These are phyloP conservation scores for Phytophthora rubi DNA, from an alignment of 352 stramenopile genomes.

Conservation along the genomic window DNA sequence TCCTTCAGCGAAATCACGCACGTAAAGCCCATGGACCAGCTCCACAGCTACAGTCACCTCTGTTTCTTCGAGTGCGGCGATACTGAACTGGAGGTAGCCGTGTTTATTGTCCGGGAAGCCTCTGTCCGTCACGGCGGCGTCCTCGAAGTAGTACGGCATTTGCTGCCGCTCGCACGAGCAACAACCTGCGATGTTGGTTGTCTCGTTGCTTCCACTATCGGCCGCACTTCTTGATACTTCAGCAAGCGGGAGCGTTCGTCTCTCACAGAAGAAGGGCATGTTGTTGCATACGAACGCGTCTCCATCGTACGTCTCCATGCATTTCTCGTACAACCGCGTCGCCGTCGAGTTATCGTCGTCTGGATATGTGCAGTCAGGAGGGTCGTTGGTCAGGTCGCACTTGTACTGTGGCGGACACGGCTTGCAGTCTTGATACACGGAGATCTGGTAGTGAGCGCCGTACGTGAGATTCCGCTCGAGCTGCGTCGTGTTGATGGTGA, in stretches of 20 bases:
- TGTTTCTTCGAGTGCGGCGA: constrained; percentile 80
- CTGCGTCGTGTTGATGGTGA: constrained; percentile 94
- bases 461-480: constrained; percentile 96
- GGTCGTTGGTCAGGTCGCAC: constrained; percentile 64
- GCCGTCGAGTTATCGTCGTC: constrained; percentile 55
- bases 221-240: constrained; percentile 23
- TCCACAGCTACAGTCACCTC: constrained; percentile 93
- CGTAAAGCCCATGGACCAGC: constrained; percentile 94
- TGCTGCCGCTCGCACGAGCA: constrained; percentile 88
- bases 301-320: constrained; percentile 44
- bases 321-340: constrained; percentile 52
- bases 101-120: constrained; percentile 97
- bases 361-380: constrained; percentile 72
- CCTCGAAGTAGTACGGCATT: constrained; percentile 92
- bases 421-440: constrained; percentile 95
- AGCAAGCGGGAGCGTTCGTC: constrained; percentile 33
- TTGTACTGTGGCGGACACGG: constrained; percentile 94
- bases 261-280: constrained; percentile 76
- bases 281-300: constrained; percentile 54
- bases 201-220: constrained; percentile 33
- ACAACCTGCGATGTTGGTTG: constrained; percentile 55
- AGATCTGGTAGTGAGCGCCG: constrained; percentile 95
- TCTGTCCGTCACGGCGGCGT: constrained; percentile 49
- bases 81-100: constrained; percentile 90
- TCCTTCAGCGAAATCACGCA: constrained; percentile 89